Percentiles rank a stretch among this genome's conserved stretches.
Conservation (phyloP, 169 alveolate species). For the Eimeria mitis region DNA sequence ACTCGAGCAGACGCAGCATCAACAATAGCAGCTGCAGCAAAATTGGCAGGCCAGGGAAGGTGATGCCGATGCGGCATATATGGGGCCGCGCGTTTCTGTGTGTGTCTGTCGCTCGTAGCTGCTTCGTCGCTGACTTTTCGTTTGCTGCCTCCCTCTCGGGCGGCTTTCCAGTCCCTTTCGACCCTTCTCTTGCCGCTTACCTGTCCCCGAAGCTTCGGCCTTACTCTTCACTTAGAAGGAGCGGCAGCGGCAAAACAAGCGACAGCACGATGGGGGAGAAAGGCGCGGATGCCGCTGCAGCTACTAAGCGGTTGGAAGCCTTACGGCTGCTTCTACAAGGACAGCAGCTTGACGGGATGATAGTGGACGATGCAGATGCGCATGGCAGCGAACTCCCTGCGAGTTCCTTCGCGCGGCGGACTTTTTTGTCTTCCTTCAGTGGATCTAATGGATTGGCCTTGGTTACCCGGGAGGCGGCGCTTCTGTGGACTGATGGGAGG, state of each 20-base stretch:
- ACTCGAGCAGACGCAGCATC: neutral
- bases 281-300: neutral
- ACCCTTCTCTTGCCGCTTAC: conserved; percentile 44
- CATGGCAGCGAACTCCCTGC: conserved; percentile 86
- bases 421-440: conserved; percentile 82
- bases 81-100: conserved; percentile 52
- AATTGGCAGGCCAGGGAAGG: neutral
- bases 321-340: conserved; percentile 82
- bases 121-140: neutral
- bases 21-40: neutral
- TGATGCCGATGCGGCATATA: conserved; percentile 10
- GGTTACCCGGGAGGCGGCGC: conserved; percentile 83
- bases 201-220: conserved; percentile 41
- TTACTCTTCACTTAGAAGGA: neutral
- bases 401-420: conserved; percentile 83
- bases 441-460: conserved; percentile 87
- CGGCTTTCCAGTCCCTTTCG: conserved; percentile 39
- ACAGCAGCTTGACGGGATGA: conserved; percentile 81
- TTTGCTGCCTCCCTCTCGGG: neutral
- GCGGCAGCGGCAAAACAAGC: conserved; percentile 9
- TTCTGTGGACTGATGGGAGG: conserved; percentile 88
- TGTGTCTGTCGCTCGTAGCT: conserved; percentile 22
- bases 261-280: conserved; percentile 28
- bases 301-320: conserved; percentile 45
- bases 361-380: conserved; percentile 86